Evolutionary conservation across 2,329 filamentous ascomycete genomes (phyloP).

Genomic region (Dryadomyces quercivorus): DNA sequence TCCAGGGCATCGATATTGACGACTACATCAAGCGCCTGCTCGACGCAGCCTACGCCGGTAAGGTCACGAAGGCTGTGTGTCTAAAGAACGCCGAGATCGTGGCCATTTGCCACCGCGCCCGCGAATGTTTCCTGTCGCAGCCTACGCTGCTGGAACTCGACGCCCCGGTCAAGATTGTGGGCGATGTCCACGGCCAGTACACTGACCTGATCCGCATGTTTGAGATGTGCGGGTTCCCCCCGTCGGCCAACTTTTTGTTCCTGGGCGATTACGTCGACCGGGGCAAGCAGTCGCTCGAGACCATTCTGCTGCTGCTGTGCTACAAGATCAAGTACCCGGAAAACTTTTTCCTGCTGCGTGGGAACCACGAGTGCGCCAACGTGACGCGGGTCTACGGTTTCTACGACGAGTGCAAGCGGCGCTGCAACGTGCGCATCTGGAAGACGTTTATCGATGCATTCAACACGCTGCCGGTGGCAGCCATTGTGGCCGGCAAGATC

Average conservation of each 20-base stretch:
- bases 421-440: constrained; percentile 96
- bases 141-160: constrained; percentile 85
- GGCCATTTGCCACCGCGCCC: constrained; percentile 78
- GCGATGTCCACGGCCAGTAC: constrained; percentile 93
- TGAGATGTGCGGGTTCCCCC: constrained; percentile 96
- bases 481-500: constrained; percentile 95
- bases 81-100: constrained; percentile 96
- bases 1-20: constrained; percentile 88
- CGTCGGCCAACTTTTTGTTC: constrained; percentile 84
- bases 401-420: constrained; percentile 94
- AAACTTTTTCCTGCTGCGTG: constrained; percentile 90
- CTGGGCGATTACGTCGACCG: constrained; percentile 94
- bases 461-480: constrained; percentile 86
- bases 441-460: constrained; percentile 97
- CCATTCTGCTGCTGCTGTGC: constrained; percentile 81
- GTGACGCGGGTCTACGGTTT: constrained; percentile 94
- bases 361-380: constrained; percentile 95
- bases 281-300: constrained; percentile 91
- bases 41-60: constrained; percentile 89
- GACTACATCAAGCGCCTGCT: constrained; percentile 93
- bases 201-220: constrained; percentile 94
- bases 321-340: constrained; percentile 97
- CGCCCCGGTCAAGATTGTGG: constrained; percentile 94
- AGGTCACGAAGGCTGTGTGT: constrained; percentile 94
- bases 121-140: constrained; percentile 83